Evolutionary conservation across 345 rosid genomes (phyloP).

Genomic region (Citrus medica): DNA sequence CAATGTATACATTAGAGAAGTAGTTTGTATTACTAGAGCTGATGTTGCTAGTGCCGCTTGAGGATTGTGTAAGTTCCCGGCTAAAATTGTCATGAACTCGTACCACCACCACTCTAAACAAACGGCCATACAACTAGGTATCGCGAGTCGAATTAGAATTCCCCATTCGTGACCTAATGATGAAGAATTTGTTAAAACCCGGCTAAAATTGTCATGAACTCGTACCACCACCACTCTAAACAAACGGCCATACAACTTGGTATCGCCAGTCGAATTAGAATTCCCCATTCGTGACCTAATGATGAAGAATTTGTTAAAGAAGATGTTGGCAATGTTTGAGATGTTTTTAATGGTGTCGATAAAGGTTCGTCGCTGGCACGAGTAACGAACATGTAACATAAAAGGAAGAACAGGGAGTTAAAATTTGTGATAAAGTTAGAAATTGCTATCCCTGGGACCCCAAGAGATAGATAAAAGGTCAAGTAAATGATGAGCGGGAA

Average conservation of each 20-base stretch:
- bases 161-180: constrained; percentile 46
- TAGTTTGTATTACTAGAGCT: constrained; percentile 82
- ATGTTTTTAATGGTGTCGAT: neutral
- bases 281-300: constrained; percentile 46
- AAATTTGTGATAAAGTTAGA: constrained; percentile 64
- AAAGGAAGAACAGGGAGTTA: constrained; percentile 52
- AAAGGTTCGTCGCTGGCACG: neutral
- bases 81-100: constrained; percentile 83
- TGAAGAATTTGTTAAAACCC: constrained; percentile 28
- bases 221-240: constrained; percentile 99
- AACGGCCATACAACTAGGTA: constrained; percentile 81
- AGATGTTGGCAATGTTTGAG: neutral
- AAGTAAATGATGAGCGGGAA: constrained; percentile 52
- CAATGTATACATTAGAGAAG: constrained; percentile 77
- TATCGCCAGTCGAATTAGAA: constrained; percentile 54
- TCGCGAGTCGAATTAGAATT: constrained; percentile 49
- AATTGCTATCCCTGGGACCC: constrained; percentile 74
- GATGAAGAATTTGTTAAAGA: neutral
- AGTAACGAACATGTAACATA: constrained; percentile 42
- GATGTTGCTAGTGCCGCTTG: constrained; percentile 59
- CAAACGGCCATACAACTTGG: constrained; percentile 89
- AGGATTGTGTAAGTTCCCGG: constrained; percentile 65
- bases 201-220: constrained; percentile 82
- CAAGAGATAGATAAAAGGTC: constrained; percentile 52
- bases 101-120: constrained; percentile 99